Evolutionary conservation across 164 flowering plant species (phyloP), one percentile per base, ranked within the genome.

Genomic region (Aristolochia contorta): DNA sequence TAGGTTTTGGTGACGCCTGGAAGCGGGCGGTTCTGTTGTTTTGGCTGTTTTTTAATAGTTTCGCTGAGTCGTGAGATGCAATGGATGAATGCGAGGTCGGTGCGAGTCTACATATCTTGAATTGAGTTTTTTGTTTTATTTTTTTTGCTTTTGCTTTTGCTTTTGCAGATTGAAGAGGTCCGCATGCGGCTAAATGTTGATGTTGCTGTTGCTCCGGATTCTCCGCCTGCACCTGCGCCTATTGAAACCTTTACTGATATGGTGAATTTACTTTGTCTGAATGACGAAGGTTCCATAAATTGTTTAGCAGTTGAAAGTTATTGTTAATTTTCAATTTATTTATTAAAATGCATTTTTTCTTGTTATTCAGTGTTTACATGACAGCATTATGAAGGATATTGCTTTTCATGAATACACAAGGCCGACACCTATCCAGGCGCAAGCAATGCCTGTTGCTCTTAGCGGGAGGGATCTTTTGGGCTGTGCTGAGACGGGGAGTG

Each of bases 401-500:
- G 73, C 72, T 6, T 74, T 67, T 65, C 85, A 83, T 67, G 84
- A 71, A 25, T 83, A 83, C 69, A 75, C 82, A 14, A 72, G 70
- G 23, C 90, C 90, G 10, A 82, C 85, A 52, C 65, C 85, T 33
- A 81, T 84, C 57, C 87, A 84, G 71, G 79, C 81, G 15, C 84
- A 82, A 57, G 84, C 90, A 48, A 76, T 82, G 80, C 84, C 90
- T 5, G 73, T 84, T 55, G 87, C 82, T 56, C 84, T 84, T 9
- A 68, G 78, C 60, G 87, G 87, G 57, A 71, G 79, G 69, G 86
- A 82, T 72, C 70, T 84, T 52, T 61, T 84, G 64, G 89, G 82
- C 58, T 77, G 83, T 69, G 89, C 89, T 41, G 82, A 82, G 71
- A 84, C 89, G 60, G 89, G 89, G 22, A 75, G 81, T 62, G 89